phyloP scores from a whole-genome alignment of 768 basidiomycete species.

The Lenzites betulinus region DNA sequence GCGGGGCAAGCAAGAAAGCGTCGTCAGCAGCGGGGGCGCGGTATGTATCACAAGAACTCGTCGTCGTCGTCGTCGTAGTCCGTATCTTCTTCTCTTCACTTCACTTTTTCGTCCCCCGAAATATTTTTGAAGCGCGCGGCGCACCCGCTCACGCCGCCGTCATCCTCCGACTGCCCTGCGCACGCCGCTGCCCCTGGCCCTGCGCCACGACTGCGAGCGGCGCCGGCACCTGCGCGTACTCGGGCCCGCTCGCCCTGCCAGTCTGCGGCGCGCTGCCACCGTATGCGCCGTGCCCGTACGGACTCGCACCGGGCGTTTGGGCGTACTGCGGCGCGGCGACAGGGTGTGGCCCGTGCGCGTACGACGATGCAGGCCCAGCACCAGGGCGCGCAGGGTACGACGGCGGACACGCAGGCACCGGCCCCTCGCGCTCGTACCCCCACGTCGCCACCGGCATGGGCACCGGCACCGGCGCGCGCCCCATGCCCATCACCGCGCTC shows the following conservation, averaged over 20 bases:
- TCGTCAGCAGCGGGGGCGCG: background rate
- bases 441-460: slow-evolving; percentile 15
- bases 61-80: no score
- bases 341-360: background rate
- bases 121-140: background rate
- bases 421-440: slow-evolving; percentile 21
- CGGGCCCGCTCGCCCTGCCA: background rate
- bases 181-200: slow-evolving; percentile 9
- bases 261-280: no score
- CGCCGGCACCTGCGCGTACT: background rate
- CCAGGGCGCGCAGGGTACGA: background rate
- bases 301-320: background rate
- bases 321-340: background rate
- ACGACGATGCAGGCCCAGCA: background rate
- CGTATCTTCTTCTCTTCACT: background rate
- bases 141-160: slow-evolving; percentile 8
- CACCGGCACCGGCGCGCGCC: slow-evolving; percentile 1
- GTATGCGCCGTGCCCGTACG: background rate
- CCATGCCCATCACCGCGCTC: slow-evolving; percentile 1
- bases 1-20: background rate
- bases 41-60: background rate
- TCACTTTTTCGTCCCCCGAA: no score
- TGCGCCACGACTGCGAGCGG: background rate
- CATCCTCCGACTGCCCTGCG: slow-evolving; percentile 16
- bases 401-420: slow-evolving; percentile 12